Percentiles rank a stretch among this genome's conserved stretches.
These are phyloP conservation scores for Penicillium sp. DNA, from an alignment of 2,329 filamentous ascomycete genomes.

Conservation along the genomic window DNA sequence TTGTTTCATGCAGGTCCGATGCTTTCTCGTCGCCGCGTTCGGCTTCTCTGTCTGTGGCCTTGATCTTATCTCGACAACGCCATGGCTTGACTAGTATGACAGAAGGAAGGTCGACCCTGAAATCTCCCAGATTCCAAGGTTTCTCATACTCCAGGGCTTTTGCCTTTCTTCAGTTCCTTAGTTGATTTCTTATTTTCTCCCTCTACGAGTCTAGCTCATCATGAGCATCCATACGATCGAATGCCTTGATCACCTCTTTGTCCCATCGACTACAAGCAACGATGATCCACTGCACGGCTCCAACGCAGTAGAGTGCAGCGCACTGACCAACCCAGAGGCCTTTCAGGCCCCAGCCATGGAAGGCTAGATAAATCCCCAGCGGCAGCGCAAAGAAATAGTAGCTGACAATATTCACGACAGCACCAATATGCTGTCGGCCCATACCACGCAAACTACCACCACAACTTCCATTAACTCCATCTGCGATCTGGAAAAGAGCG, in stretches of 20 bases:
- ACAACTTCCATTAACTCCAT: conserved; percentile 81
- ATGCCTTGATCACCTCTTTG: conserved; percentile 61
- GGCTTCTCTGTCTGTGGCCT: no score
- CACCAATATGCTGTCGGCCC: conserved; percentile 83
- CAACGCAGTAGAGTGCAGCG: conserved; percentile 77
- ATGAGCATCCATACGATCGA: conserved; percentile 64
- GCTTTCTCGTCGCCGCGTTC: no score
- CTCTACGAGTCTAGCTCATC: conserved; percentile 16
- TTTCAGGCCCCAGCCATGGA: conserved; percentile 76
- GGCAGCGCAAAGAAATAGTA: conserved; percentile 83
- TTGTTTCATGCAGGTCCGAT: no score
- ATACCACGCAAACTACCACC: conserved; percentile 79
- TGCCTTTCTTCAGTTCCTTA: no score
- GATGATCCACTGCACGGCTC: conserved; percentile 74
- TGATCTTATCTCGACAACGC: no score
- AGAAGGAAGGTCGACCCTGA: no score
- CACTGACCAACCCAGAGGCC: conserved; percentile 85
- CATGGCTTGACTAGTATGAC: no score
- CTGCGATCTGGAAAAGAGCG: conserved; percentile 85
- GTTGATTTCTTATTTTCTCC: background rate
- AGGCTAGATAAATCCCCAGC: conserved; percentile 79
- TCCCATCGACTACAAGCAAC: conserved; percentile 78
- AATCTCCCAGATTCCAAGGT: no score
- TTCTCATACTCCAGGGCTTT: no score
- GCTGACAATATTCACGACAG: conserved; percentile 76